Base-by-base conservation (phyloP, 176 grass and related monocot species). In the Carex parvula region DNA sequence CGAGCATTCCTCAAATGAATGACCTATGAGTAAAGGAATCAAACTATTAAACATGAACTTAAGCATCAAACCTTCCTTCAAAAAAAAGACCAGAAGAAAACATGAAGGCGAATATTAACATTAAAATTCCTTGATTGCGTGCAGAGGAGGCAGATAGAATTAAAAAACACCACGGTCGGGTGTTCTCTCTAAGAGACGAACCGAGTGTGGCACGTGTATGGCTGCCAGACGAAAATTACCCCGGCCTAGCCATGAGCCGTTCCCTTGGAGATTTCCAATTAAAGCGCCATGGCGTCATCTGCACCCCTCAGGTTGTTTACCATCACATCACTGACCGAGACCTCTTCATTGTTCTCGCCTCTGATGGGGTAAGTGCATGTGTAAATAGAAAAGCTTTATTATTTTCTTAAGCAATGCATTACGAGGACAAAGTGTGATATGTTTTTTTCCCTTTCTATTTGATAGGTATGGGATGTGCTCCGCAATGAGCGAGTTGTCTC, bases 91-190 rank as follows among this genome's bases (percentile, higher is more conserved):
- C 1, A 22, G 20, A 61, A 62, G 20, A 24, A 11, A 62, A 62
- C 8, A 62, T 62, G 60, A 24, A 62, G 8, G 6, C 8, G 24
- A 24, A 62, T n/a, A 62, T 62, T 24, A 24, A 62, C 20, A 62
- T 62, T 62, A 24, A 78, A 57, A 17, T 33, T 57, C 26, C 37
- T 75, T 62, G 20, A 69, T 56, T 41, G 2, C 33, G 60, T 75
- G 56, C 88, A 97, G 95, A 90, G 84, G 95, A 99, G 77, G 91
- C 93, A 10, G 91, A 89, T 78, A 88, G 97, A 56, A 96, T 99
- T 61, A 94, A 88, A 85, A 83, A 87, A 5, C 85, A 77, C 87
- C 70, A 85, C 8, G 97, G 97, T 0, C 90, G 97, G 9, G 88
- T 99, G 61, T 96, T 94, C 81, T 88, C 90, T 29, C 83, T 94